phyloP scores from a whole-genome alignment of 176 grass and related monocot species.

The Oryza coarctata region DNA sequence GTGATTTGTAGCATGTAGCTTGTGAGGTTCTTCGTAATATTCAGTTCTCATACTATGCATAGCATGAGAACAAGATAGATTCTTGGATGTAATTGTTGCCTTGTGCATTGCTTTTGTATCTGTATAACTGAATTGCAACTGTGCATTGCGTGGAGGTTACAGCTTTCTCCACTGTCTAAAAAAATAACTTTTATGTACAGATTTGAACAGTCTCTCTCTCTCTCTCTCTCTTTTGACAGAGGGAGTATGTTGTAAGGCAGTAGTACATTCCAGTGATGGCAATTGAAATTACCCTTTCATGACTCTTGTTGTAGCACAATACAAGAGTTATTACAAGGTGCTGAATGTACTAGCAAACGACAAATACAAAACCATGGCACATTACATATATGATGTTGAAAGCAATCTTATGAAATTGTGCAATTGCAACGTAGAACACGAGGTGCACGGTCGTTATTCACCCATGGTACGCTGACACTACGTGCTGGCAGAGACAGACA shows the following conservation, averaged over 20 bases:
- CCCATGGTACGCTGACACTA: neutral
- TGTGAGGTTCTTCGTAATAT: conserved; percentile 12
- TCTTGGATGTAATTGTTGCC: conserved; percentile 28
- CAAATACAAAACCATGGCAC: neutral
- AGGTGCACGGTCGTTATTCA: neutral
- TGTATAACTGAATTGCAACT: neutral
- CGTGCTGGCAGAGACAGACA: neutral
- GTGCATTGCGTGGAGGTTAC: too few species aligned
- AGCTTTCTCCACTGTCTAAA: too few species aligned
- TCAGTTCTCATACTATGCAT: neutral
- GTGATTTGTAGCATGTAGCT: conserved; percentile 34
- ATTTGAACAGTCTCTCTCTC: too few species aligned
- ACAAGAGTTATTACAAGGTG: neutral
- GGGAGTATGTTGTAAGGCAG: too few species aligned
- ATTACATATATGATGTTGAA: neutral
- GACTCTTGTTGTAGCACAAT: neutral
- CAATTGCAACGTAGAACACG: neutral
- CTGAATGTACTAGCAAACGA: neutral
- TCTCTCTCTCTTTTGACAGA: too few species aligned
- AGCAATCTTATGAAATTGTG: neutral
- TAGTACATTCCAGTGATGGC: neutral
- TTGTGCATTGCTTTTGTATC: neutral
- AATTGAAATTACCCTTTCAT: neutral
- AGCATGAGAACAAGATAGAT: neutral
- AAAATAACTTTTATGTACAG: too few species aligned